A percentile compares a stretch with the other conserved stretches of the same genome.
These are phyloP conservation scores for Neonothopanus nambi DNA, from an alignment of 1,284 basidiomycete species.

Conservation along the genomic window DNA sequence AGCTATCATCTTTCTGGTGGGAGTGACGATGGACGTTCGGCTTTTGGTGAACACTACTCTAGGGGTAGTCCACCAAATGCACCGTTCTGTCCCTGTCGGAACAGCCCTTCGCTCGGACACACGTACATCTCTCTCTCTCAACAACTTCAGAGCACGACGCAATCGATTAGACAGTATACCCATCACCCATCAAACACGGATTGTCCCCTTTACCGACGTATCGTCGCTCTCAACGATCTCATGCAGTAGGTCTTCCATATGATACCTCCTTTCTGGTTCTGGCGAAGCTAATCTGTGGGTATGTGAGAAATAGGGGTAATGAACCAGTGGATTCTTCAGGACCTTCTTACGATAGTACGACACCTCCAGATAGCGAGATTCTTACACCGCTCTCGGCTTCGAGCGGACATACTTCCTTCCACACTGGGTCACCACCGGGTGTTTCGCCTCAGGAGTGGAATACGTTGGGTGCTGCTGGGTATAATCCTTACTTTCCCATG, in stretches of 20 bases:
- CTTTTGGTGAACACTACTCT: constrained; percentile 42
- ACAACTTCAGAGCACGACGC: constrained; percentile 59
- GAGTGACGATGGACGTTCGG: constrained; percentile 42
- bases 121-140: constrained; percentile 62
- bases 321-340: constrained; percentile 41
- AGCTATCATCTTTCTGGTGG: constrained; percentile 44
- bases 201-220: constrained; percentile 59
- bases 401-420: constrained; percentile 50
- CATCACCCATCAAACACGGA: constrained; percentile 54
- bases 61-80: constrained; percentile 28
- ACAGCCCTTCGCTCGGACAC: constrained; percentile 57
- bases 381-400: constrained; percentile 69
- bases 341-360: constrained; percentile 38
- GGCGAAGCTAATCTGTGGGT: not conserved
- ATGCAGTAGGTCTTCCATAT: constrained; percentile 57
- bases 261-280: constrained; percentile 7
- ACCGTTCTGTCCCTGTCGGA: constrained; percentile 61
- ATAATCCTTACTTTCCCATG: constrained; percentile 71
- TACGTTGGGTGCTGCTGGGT: constrained; percentile 51
- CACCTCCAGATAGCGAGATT: constrained; percentile 65
- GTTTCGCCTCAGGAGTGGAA: constrained; percentile 64
- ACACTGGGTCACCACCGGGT: constrained; percentile 37
- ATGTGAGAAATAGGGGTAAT: constrained; percentile 16
- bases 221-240: constrained; percentile 60
- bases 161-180: constrained; percentile 58